These are phyloP conservation scores for Loxodes magnus DNA, from an alignment of 73 alveolate genomes.

Conservation along the genomic window DNA sequence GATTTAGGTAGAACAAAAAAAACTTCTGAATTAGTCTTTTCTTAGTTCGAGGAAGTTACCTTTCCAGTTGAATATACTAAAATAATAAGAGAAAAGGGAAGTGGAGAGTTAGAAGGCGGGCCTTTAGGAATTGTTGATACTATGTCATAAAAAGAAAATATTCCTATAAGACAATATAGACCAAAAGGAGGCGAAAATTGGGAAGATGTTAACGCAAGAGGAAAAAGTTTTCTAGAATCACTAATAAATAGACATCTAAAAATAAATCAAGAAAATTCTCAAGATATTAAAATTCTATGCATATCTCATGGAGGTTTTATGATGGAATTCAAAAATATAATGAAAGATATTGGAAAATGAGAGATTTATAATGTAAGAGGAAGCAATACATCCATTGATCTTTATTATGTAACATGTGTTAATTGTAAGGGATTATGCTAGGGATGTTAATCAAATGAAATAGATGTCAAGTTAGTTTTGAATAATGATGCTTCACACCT, in stretches of 20 bases:
- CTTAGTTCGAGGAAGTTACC: neutral
- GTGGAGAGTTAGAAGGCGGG: constrained; percentile 6
- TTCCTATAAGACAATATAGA: neutral
- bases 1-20: constrained; percentile 38
- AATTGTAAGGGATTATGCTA: too few species aligned
- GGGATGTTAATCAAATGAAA: too few species aligned
- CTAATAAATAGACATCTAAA: neutral
- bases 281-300: neutral
- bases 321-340: constrained; percentile 8
- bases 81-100: constrained; percentile 12
- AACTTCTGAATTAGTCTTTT: constrained; percentile 6
- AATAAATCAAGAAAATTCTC: neutral
- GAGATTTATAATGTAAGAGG: too few species aligned
- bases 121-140: constrained; percentile 4
- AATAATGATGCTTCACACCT: too few species aligned
- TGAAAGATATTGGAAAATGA: too few species aligned
- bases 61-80: neutral
- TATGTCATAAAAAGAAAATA: neutral
- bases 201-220: neutral
- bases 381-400: too few species aligned
- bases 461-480: too few species aligned
- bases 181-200: neutral
- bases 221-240: neutral
- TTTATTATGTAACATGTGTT: too few species aligned
- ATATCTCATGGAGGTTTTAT: constrained; percentile 12